Evolutionary conservation across 805 yeast genomes (phyloP).

Genomic region (Ogataea neopini): DNA sequence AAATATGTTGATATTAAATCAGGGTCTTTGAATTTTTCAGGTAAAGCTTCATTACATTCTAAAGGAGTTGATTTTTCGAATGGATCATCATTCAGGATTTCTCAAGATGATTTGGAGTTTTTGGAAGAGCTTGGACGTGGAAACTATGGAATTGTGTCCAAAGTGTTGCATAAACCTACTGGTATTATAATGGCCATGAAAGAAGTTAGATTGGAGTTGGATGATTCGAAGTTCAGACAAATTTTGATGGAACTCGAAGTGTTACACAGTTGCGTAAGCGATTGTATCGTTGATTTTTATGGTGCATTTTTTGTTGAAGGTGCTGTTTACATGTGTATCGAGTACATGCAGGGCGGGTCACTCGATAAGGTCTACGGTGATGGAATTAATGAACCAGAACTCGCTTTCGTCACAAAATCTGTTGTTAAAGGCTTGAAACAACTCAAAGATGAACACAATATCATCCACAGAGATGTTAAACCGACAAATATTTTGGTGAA

Average conservation of each 20-base stretch:
- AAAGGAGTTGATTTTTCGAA: constrained; percentile 88
- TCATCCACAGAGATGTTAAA: constrained; percentile 94
- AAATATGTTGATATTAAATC: constrained; percentile 89
- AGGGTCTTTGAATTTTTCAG: constrained; percentile 89
- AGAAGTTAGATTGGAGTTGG: constrained; percentile 90
- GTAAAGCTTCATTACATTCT: constrained; percentile 89
- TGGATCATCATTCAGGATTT: constrained; percentile 84
- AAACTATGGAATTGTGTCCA: constrained; percentile 93
- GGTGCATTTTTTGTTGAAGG: constrained; percentile 98
- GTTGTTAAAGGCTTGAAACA: constrained; percentile 81
- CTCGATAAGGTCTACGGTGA: constrained; percentile 79
- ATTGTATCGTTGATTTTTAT: constrained; percentile 91
- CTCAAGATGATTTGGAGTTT: constrained; percentile 79
- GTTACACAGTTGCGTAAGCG: constrained; percentile 86
- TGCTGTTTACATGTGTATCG: constrained; percentile 98
- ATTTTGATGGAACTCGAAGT: constrained; percentile 95
- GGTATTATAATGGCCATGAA: constrained; percentile 96
- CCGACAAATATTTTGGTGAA: constrained; percentile 91
- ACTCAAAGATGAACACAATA: constrained; percentile 86
- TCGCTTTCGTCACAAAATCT: constrained; percentile 77
- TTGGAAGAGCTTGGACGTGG: constrained; percentile 92
- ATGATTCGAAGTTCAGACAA: constrained; percentile 90
- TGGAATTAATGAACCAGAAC: constrained; percentile 74
- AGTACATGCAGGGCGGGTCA: constrained; percentile 96
- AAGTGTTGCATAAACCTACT: constrained; percentile 91